phyloP scores from a whole-genome alignment of 2,329 filamentous ascomycete genomes.

The Diaporthe batatas region DNA sequence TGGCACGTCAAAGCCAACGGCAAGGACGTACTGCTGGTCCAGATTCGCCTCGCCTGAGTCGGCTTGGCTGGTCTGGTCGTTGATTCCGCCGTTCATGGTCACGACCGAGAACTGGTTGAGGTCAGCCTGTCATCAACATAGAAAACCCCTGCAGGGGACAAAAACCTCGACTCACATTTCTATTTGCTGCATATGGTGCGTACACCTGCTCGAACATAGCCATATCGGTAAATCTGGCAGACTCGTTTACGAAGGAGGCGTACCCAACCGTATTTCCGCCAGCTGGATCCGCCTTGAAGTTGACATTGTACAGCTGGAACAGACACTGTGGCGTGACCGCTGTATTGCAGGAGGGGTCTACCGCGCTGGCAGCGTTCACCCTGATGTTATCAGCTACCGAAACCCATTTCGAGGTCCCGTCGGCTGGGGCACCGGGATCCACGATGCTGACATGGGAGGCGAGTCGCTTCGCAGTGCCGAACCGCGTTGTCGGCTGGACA shows the following conservation, averaged over 20 bases:
- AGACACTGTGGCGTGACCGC: slow-evolving; percentile 62
- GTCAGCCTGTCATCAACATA: not conserved
- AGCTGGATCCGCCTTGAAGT: slow-evolving; percentile 58
- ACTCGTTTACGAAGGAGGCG: slow-evolving; percentile 65
- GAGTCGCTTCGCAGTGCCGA: slow-evolving; percentile 52
- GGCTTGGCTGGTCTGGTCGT: slow-evolving; percentile 54
- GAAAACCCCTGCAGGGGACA: accelerated
- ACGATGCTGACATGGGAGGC: slow-evolving; percentile 24
- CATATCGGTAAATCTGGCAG: slow-evolving; percentile 61
- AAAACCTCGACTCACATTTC: not conserved
- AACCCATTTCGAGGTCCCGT: slow-evolving; percentile 42
- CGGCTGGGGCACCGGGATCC: slow-evolving; percentile 28
- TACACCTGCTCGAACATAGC: slow-evolving; percentile 53
- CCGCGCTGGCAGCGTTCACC: slow-evolving; percentile 2
- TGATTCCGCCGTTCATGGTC: slow-evolving; percentile 55
- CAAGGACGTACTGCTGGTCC: slow-evolving; percentile 48
- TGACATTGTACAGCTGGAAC: slow-evolving; percentile 61
- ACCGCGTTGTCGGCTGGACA: slow-evolving; percentile 61
- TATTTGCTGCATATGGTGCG: slow-evolving; percentile 57
- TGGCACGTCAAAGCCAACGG: slow-evolving; percentile 45
- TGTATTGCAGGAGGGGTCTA: slow-evolving; percentile 45
- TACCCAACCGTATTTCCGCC: slow-evolving; percentile 64
- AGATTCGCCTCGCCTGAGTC: slow-evolving; percentile 46
- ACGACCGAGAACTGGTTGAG: slow-evolving; percentile 52
- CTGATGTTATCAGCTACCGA: slow-evolving; percentile 39